Evolutionary conservation across 345 rosid species (phyloP).

Genomic region (Excoecaria agallocha): DNA sequence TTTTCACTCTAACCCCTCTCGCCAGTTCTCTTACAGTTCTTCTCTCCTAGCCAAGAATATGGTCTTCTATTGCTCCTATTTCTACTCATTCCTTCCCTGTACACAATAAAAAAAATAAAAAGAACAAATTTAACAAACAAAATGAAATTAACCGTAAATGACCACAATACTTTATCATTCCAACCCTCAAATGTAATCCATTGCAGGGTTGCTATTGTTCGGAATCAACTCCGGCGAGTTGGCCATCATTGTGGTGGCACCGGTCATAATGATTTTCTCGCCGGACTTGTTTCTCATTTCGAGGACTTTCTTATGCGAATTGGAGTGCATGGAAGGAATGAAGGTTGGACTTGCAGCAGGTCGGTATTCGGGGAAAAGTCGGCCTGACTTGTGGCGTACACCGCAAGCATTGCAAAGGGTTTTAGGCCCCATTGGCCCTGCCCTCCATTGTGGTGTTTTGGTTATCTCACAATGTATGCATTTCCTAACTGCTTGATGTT

Average conservation of each 20-base stretch:
- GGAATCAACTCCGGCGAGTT: no score
- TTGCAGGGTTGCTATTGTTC: conserved; percentile 26
- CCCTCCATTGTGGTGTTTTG: conserved; percentile 98
- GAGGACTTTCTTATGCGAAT: conserved; percentile 90
- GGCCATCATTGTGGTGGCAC: conserved; percentile 16
- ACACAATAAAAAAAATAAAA: conserved; percentile 48
- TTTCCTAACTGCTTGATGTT: conserved; percentile 56
- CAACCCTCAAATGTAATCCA: conserved; percentile 42
- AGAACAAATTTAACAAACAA: conserved; percentile 4
- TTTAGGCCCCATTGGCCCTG: conserved; percentile 97
- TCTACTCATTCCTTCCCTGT: conserved; percentile 47
- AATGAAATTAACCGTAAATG: conserved; percentile 35
- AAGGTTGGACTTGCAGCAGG: conserved; percentile 97
- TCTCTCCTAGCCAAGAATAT: conserved; percentile 32
- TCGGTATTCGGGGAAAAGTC: conserved; percentile 97
- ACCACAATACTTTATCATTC: neutral
- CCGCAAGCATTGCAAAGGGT: conserved; percentile 99
- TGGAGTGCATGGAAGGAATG: conserved; percentile 83
- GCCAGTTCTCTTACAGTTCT: no score
- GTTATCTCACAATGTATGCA: conserved; percentile 96
- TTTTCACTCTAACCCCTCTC: conserved; percentile 21
- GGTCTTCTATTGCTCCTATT: conserved; percentile 42
- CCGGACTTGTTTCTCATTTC: conserved; percentile 75
- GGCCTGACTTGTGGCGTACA: conserved; percentile 85
- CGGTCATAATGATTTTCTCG: conserved; percentile 18